Conservation (phyloP, 495 filamentous ascomycete genomes). For the Penicillium ucsense region DNA sequence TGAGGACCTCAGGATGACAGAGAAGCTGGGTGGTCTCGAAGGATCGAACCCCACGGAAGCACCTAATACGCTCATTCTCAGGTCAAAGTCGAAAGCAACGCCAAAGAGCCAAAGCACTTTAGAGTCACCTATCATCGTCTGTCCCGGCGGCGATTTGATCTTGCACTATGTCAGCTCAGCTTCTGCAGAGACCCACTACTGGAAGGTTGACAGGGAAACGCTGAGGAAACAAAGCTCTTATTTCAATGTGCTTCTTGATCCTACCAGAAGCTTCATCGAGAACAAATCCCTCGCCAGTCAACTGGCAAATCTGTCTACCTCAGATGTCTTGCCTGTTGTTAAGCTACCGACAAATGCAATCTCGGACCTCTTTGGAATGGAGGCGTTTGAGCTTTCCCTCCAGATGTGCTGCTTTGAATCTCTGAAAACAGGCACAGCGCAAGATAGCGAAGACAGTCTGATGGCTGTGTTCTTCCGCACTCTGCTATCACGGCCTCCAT, state of each 20-base stretch:
- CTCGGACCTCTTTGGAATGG: constrained; percentile 19
- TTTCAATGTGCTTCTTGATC: constrained; percentile 37
- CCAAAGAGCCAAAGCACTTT: background rate
- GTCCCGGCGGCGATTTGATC: constrained; percentile 25
- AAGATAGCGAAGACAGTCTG: constrained; percentile 2
- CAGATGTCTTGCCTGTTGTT: constrained; percentile 18
- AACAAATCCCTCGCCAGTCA: constrained; percentile 28
- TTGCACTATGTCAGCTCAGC: constrained; percentile 21
- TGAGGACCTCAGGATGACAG: too few relatives aligned
- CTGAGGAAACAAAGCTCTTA: constrained; percentile 32
- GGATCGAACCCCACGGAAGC: background rate
- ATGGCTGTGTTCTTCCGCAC: constrained; percentile 12
- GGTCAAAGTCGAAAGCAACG: background rate
- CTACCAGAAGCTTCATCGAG: constrained; percentile 35
- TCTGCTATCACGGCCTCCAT: constrained; percentile 18
- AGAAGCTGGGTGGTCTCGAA: too few relatives aligned
- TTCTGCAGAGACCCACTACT: constrained; percentile 11
- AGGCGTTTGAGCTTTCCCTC: constrained; percentile 31
- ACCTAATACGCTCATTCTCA: background rate
- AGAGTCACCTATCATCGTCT: constrained; percentile 11
- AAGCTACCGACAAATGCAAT: constrained; percentile 15
- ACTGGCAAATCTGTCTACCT: background rate
- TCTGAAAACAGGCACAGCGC: constrained; percentile 4
- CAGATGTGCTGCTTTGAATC: constrained; percentile 23
- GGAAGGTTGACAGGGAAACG: constrained; percentile 26